Base-by-base conservation (phyloP, 1,284 basidiomycete genomes). In the Schizophyllum amplum region DNA sequence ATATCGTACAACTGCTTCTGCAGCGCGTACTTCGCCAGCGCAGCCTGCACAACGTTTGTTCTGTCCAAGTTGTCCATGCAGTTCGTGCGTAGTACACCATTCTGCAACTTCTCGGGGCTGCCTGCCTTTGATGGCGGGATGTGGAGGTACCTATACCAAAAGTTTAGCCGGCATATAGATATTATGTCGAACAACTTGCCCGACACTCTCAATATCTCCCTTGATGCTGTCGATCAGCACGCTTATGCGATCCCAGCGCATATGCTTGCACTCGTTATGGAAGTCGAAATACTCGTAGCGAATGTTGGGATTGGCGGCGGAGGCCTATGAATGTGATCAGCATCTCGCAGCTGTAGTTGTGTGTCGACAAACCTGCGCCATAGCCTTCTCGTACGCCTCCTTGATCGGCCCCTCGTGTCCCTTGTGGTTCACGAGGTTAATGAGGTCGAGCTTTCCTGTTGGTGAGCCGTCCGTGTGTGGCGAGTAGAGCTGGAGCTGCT, bases 201-300 rank as follows among this genome's bases (percentile, higher is more conserved):
- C 89, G 66, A 94, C 81, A 56, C 76, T 75, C 51, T 81, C 73
- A 51, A 98, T 70, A 51, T 92, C 90, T 25, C 87, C 82, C 61
- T 89, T 77, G 46, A 98, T 72, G 55, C 81, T 79, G 58, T 93
- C 90, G 47, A 98, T 80, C 47, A 99, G 80, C 17, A 92, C 72
- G 61, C 84, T 84, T 62, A 99, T 92, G 53, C 93, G 83, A 68
- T 99, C 93, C 83, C 94, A 99, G 57, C 92, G 87, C 88, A 99
- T 92, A 47, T 91, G 83, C 69, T 87, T 92, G 79, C 96, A 98
- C 72, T 98, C 94, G 64, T 84, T 87, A 72, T 98, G 96, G 77
- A 99, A 99, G 71, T 99, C 97, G 69, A 97, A 99, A 77, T 98
- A 98, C 61, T 91, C 80, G 69, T 99, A 99, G 67, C 86, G 86